Conservation (phyloP, 352 stramenopile genomes). For the Globisporangium viniferum region DNA sequence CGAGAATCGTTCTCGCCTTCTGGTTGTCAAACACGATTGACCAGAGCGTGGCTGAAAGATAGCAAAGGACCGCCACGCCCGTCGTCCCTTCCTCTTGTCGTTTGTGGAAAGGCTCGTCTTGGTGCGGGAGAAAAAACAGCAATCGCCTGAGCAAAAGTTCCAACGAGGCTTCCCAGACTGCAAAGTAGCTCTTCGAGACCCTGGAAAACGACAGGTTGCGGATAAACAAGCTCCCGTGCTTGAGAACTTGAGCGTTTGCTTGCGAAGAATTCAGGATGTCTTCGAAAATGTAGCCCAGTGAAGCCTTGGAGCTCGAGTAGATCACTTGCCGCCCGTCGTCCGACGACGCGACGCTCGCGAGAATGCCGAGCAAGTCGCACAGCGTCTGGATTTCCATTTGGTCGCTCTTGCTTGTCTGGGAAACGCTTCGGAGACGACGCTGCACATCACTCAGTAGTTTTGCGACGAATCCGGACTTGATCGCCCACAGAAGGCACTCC, state of each 20-base stretch:
- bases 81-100: background rate
- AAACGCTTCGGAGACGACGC: constrained; percentile 28
- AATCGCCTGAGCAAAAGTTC: constrained; percentile 32
- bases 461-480: constrained; percentile 41
- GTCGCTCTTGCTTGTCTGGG: constrained; percentile 36
- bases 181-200: constrained; percentile 50
- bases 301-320: constrained; percentile 27
- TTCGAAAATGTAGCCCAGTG: constrained; percentile 37
- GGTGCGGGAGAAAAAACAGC: background rate
- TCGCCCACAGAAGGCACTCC: constrained; percentile 43
- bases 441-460: constrained; percentile 37
- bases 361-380: constrained; percentile 40
- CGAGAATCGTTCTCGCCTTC: constrained; percentile 43
- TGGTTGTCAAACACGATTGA: constrained; percentile 68
- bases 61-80: background rate
- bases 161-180: constrained; percentile 51
- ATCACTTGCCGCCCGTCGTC: constrained; percentile 48
- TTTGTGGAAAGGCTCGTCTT: background rate
- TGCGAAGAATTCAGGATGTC: constrained; percentile 39
- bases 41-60: constrained; percentile 42
- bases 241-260: constrained; percentile 21
- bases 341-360: constrained; percentile 34
- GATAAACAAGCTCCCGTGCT: constrained; percentile 39
- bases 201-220: constrained; percentile 62
- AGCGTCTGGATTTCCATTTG: constrained; percentile 31